Evolutionary conservation across 331 rosid genomes (phyloP).

Genomic region (Arachis monticola): DNA sequence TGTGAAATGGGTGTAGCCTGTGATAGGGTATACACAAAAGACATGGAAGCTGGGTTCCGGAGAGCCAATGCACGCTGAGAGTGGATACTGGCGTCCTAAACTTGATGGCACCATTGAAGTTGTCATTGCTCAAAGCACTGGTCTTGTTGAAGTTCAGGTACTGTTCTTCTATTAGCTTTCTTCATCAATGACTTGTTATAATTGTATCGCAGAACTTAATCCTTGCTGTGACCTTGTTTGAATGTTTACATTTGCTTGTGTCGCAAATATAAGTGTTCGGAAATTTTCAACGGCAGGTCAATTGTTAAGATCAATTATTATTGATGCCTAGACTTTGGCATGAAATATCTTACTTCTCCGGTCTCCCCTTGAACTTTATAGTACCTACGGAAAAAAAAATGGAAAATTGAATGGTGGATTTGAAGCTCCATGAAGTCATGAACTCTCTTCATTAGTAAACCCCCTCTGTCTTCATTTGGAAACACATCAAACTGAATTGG

Average conservation of each 20-base stretch:
- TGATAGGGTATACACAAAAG: constrained; percentile 78
- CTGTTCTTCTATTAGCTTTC: not conserved
- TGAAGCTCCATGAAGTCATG: not conserved
- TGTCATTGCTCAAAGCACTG: constrained; percentile 88
- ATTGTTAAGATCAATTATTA: too few species aligned
- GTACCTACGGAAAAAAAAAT: too few species aligned
- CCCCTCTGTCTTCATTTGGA: constrained; percentile 8
- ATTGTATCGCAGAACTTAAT: too few species aligned
- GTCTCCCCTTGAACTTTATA: too few species aligned
- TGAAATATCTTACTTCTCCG: too few species aligned
- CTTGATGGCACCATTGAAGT: constrained; percentile 82
- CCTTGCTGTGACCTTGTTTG: not conserved
- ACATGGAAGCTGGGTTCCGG: constrained; percentile 84
- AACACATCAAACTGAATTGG: not conserved
- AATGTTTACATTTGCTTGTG: too few species aligned
- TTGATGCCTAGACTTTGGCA: too few species aligned
- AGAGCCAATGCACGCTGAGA: constrained; percentile 93
- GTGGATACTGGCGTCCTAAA: constrained; percentile 88
- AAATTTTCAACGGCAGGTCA: too few species aligned
- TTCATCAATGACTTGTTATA: too few species aligned
- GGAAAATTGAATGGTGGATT: not conserved
- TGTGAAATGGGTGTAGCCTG: constrained; percentile 63
- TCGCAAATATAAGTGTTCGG: too few species aligned
- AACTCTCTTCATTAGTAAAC: too few species aligned
- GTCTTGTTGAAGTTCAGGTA: constrained; percentile 93